Conservation (phyloP, 2,329 filamentous ascomycete genomes). For the Pestalotiopsis fici region DNA sequence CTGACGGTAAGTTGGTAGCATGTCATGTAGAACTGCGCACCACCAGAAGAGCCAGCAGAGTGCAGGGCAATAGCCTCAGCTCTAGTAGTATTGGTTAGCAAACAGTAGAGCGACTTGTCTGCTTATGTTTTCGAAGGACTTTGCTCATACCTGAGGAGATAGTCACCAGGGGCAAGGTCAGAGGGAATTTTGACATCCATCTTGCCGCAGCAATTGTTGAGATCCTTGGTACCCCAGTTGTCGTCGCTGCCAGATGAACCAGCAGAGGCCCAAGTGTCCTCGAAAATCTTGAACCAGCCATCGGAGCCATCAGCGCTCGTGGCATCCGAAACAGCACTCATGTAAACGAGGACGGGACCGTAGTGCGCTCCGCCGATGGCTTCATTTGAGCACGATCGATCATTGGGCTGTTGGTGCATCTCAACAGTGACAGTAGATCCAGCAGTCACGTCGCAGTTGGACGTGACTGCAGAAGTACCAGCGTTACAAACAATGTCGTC, state of each 20-base stretch:
- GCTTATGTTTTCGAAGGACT: not conserved
- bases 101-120: not conserved
- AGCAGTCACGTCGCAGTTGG: slow-evolving; percentile 33
- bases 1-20: slow-evolving; percentile 32
- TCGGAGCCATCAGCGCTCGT: slow-evolving; percentile 41
- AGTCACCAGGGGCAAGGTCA: slow-evolving; percentile 38
- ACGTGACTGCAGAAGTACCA: slow-evolving; percentile 28
- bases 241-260: slow-evolving; percentile 42
- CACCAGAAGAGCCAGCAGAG: slow-evolving; percentile 25
- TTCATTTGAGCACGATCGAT: slow-evolving; percentile 45
- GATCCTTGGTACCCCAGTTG: slow-evolving; percentile 45
- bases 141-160: slow-evolving; percentile 40
- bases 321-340: slow-evolving; percentile 50
- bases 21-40: slow-evolving; percentile 32
- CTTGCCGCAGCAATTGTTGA: slow-evolving; percentile 40
- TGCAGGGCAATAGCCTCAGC: slow-evolving; percentile 30
- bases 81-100: not conserved
- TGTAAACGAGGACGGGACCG: slow-evolving; percentile 54
- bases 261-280: slow-evolving; percentile 45
- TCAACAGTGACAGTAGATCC: slow-evolving; percentile 28
- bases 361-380: slow-evolving; percentile 57
- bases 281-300: slow-evolving; percentile 55
- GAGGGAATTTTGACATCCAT: slow-evolving; percentile 43
- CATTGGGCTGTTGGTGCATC: slow-evolving; percentile 42
- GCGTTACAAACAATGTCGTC: slow-evolving; percentile 43